Percentiles rank a stretch among this genome's conserved stretches.
Conservation (phyloP, 768 basidiomycete genomes). For the Pholiota molesta region DNA sequence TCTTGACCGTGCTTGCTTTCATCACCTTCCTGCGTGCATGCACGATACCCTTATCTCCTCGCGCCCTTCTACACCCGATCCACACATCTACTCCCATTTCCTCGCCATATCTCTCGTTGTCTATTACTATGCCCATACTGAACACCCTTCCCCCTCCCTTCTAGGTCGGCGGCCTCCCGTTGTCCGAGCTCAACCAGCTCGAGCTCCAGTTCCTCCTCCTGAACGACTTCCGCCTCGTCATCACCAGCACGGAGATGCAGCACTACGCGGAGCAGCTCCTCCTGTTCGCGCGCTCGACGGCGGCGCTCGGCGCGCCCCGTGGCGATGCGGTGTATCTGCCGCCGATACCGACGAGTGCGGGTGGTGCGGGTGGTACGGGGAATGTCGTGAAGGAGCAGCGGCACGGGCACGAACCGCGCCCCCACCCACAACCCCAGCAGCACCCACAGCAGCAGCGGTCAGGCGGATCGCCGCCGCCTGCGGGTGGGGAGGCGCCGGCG, state of each 20-base stretch:
- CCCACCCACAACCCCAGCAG: constrained; percentile 4
- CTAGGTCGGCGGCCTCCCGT: constrained; percentile 95
- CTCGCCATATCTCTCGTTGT: not conserved
- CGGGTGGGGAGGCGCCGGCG: not conserved
- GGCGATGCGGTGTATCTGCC: constrained; percentile 2
- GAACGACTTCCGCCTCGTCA: constrained; percentile 92
- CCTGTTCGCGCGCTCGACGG: constrained; percentile 54
- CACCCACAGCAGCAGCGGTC: not conserved
- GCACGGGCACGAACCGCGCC: constrained; percentile 2
- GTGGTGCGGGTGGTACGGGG: too few species aligned
- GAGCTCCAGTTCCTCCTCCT: constrained; percentile 96
- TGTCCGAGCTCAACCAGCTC: constrained; percentile 91
- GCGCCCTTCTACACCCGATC: too few species aligned
- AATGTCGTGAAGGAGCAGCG: not conserved
- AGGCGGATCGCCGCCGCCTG: too few species aligned
- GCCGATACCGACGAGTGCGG: not conserved
- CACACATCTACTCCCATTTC: not conserved
- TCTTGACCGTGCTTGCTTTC: too few species aligned
- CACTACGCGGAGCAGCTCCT: constrained; percentile 91
- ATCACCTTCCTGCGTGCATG: too few species aligned
- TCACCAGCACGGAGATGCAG: constrained; percentile 91
- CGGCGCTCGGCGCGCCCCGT: not conserved
- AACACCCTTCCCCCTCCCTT: not conserved
- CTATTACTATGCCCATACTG: not conserved
- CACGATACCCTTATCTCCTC: too few species aligned